Evolutionary conservation across 2,329 filamentous ascomycete genomes (phyloP).

Genomic region (Colletotrichum sp.): DNA sequence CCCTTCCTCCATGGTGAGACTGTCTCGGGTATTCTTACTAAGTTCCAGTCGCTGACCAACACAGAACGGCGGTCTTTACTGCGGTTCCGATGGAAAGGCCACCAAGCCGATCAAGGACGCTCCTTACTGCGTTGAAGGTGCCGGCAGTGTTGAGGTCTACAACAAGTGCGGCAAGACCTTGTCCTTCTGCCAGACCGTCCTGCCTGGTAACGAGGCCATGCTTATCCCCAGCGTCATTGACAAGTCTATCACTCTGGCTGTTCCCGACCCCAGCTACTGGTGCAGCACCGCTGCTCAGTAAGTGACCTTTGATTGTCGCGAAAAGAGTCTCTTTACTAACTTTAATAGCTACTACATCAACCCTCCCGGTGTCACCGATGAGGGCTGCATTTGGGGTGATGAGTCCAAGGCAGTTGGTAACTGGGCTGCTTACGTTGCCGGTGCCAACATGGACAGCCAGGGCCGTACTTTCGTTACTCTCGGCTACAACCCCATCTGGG

Average conservation of each 20-base stretch:
- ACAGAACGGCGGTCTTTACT: conserved; percentile 77
- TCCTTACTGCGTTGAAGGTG: conserved; percentile 74
- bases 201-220: conserved; percentile 84
- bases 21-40: background rate
- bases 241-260: conserved; percentile 65
- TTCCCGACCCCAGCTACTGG: conserved; percentile 76
- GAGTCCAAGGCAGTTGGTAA: conserved; percentile 69
- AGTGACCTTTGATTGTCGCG: conserved; percentile 36
- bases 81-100: conserved; percentile 68
- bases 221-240: conserved; percentile 77
- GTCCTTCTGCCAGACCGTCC: conserved; percentile 79
- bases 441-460: conserved; percentile 69
- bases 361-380: conserved; percentile 67
- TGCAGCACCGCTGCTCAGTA: conserved; percentile 75
- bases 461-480: conserved; percentile 78
- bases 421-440: conserved; percentile 79
- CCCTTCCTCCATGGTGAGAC: conserved; percentile 70
- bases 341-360: conserved; percentile 75
- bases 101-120: conserved; percentile 72
- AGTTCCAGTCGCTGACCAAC: background rate
- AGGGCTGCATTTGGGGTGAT: conserved; percentile 77
- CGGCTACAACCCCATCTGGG: conserved; percentile 79
- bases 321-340: background rate
- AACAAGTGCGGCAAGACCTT: conserved; percentile 69
- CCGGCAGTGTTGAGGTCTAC: conserved; percentile 66